Conservation (phyloP, 139 green algal genomes). For the Chlorella sp. region DNA sequence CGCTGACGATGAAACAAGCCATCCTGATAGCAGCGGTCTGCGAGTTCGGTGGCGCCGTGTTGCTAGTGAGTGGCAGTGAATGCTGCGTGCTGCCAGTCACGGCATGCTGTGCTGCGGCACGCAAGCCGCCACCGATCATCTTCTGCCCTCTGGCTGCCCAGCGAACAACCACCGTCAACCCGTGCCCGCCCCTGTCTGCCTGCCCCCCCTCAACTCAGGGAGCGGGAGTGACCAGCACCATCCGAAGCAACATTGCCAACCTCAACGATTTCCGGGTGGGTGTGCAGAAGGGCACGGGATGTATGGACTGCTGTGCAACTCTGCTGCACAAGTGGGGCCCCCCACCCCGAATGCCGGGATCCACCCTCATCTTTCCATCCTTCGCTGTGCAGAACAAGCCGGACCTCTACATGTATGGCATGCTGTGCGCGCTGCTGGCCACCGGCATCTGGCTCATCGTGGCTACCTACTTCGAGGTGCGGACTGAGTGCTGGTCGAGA, state of each 20-base stretch:
- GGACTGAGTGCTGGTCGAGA: neutral
- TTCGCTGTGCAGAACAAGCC: constrained; percentile 41
- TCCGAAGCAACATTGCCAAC: constrained; percentile 56
- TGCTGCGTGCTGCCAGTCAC: too few relatives aligned
- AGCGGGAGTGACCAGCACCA: constrained; percentile 62
- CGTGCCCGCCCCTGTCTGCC: too few relatives aligned
- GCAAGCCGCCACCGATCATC: too few relatives aligned
- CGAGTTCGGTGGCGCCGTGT: constrained; percentile 39
- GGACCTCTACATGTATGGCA: constrained; percentile 72
- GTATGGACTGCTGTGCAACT: too few relatives aligned
- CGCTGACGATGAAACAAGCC: constrained; percentile 45
- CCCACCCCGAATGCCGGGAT: too few relatives aligned
- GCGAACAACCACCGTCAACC: too few relatives aligned
- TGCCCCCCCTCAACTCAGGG: neutral
- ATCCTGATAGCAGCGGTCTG: constrained; percentile 49
- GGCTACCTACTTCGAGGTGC: constrained; percentile 48
- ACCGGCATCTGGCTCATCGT: constrained; percentile 65
- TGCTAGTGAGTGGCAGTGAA: neutral
- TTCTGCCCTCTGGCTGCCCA: too few relatives aligned
- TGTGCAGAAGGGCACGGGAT: too few relatives aligned
- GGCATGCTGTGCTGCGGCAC: too few relatives aligned
- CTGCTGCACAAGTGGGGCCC: too few relatives aligned
- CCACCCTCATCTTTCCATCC: too few relatives aligned
- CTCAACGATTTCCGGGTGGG: constrained; percentile 30
- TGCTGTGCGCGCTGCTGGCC: constrained; percentile 62